Conservation (phyloP, 163 green algal species). For the Chlamydomonas reinhardtii region DNA sequence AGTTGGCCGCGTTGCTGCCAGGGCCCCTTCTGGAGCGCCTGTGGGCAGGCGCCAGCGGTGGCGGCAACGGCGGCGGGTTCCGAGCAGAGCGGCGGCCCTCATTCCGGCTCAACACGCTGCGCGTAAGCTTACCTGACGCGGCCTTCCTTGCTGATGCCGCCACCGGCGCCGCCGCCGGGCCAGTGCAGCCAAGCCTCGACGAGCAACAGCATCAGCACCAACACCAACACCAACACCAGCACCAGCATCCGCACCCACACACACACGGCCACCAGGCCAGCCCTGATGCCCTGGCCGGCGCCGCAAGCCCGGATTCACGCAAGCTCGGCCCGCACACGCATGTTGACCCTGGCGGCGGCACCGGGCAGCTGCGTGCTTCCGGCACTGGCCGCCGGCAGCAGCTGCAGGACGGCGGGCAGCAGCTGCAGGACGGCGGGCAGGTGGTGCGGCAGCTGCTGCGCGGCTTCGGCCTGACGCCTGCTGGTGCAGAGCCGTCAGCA, state of each 20-base stretch:
- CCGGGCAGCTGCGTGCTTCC: too few species aligned
- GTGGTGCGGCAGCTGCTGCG: slow-evolving; percentile 9
- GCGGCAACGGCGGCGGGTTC: not conserved
- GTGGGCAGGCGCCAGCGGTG: not conserved
- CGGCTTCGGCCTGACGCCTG: slow-evolving; percentile 7
- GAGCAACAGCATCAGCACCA: not conserved
- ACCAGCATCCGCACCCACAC: too few species aligned
- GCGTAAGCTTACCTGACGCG: not conserved
- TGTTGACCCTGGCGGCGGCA: too few species aligned
- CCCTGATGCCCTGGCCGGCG: too few species aligned
- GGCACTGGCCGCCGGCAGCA: not conserved
- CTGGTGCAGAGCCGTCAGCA: not conserved
- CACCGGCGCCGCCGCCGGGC: too few species aligned
- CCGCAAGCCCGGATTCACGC: too few species aligned
- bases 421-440: not conserved
- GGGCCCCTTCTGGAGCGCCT: not conserved
- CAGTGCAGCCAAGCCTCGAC: too few species aligned
- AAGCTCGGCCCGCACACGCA: too few species aligned
- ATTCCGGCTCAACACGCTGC: slow-evolving; percentile 33
- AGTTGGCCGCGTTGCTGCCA: slow-evolving; percentile 10
- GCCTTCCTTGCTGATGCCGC: not conserved
- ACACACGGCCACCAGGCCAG: too few species aligned
- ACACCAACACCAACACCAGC: too few species aligned
- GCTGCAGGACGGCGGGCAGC: not conserved
- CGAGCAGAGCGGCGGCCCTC: not conserved